Conservation (phyloP, 2,329 filamentous ascomycete genomes). For the Beauveria bassiana region DNA sequence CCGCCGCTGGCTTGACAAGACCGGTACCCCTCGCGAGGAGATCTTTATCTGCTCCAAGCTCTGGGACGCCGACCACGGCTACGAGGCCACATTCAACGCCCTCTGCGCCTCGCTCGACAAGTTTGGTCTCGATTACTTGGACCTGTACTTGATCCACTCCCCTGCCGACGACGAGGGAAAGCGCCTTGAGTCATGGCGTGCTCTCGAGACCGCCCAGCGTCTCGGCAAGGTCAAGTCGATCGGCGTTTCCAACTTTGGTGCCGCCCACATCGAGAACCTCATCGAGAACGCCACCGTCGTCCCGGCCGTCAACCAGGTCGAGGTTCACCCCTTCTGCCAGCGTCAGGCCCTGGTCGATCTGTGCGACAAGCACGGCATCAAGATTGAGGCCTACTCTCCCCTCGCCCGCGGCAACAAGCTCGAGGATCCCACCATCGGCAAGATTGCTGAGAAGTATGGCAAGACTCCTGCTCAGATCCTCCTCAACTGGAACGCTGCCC, state of each 20-base stretch:
- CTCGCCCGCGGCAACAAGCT: conserved; percentile 62
- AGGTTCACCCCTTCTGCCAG: conserved; percentile 68
- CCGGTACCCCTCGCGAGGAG: conserved; percentile 55
- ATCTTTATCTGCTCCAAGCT: conserved; percentile 62
- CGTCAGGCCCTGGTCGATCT: conserved; percentile 51
- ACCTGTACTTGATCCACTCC: conserved; percentile 59
- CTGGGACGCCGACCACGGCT: conserved; percentile 48
- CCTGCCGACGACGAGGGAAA: conserved; percentile 61
- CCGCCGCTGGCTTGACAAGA: conserved; percentile 57
- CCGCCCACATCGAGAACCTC: conserved; percentile 48
- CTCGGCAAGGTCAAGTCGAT: conserved; percentile 60
- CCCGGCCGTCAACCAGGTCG: conserved; percentile 71
- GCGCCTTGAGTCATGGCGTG: conserved; percentile 66
- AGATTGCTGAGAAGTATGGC: conserved; percentile 59
- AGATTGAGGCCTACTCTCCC: conserved; percentile 56
- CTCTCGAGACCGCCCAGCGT: conserved; percentile 57
- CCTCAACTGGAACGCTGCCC: conserved; percentile 71
- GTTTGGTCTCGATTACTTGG: conserved; percentile 62
- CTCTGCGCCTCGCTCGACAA: conserved; percentile 59
- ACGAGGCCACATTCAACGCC: conserved; percentile 45
- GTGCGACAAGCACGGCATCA: conserved; percentile 48
- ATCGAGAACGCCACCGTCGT: conserved; percentile 48
- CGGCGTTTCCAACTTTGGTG: conserved; percentile 73
- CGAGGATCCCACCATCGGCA: conserved; percentile 54
- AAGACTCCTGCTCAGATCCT: conserved; percentile 68